Evolutionary conservation across 352 stramenopile species (phyloP).

Genomic region (Phytophthora capsici): DNA sequence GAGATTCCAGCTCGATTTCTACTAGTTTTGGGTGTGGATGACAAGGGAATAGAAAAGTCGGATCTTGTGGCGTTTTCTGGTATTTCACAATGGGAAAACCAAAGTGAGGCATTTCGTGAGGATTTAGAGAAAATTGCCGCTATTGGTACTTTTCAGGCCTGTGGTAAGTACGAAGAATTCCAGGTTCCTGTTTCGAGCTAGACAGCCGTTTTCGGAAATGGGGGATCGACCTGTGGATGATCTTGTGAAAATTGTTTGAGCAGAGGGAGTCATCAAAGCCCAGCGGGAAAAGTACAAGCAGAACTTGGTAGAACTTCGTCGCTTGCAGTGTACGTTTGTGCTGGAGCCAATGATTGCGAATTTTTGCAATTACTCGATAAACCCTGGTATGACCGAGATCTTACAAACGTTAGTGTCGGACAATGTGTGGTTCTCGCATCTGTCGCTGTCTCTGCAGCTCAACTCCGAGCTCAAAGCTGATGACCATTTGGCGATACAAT

Average conservation of each 20-base stretch:
- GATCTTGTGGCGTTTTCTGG: conserved; percentile 14
- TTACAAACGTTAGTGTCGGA: neutral
- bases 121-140: conserved; percentile 8
- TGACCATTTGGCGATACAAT: neutral
- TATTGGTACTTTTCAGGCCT: neutral
- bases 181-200: conserved; percentile 10
- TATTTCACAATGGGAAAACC: neutral
- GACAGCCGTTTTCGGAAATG: neutral
- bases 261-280: neutral
- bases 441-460: neutral
- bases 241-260: neutral
- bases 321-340: conserved; percentile 10
- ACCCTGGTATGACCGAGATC: neutral
- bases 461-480: neutral
- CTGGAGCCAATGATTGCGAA: conserved; percentile 16
- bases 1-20: conserved; percentile 7
- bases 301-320: neutral
- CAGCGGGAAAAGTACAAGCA: conserved; percentile 1
- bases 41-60: neutral
- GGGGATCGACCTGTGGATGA: conserved; percentile 4
- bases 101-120: conserved; percentile 1
- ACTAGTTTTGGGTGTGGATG: neutral
- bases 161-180: conserved; percentile 1
- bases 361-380: neutral
- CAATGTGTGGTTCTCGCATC: conserved; percentile 10